Base-by-base conservation (phyloP, 352 stramenopile genomes). In the Elongisporangium senticosum region DNA sequence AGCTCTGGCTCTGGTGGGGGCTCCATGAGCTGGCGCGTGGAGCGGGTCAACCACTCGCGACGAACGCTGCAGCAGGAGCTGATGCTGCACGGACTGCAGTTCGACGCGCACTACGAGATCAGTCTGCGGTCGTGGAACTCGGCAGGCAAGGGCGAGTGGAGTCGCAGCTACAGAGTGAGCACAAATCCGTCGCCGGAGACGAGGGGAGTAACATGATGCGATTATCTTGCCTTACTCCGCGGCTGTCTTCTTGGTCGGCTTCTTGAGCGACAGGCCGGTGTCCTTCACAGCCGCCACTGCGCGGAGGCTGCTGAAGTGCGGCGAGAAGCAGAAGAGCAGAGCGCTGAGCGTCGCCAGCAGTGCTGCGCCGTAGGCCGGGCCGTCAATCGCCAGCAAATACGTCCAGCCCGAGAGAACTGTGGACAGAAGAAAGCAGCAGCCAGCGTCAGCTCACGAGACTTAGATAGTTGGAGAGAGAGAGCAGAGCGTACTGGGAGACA, bases 321-420 rank as follows among this genome's bases (percentile, higher is more conserved):
- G 77, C 11, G 77, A 86, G 55, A 89, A 89, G 60, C 72, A 84
- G 54, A 87, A 87, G 2, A 89, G 59, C 3, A 62, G 75, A 48
- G 80, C 74, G 51, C 80, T 89, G 43, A 78, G 50, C 28, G 61
- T 68, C 24, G 83, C 78, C n/a, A 93, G 71, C 37, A 83, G 60
- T 8, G 79, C 81, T 0, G 83, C 81, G 7, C 83, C 81, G 51
- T 84, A 81, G 7, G 83, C 79, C 43, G 83, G 83, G 4, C 83
- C 83, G 58, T 90, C 79, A 7, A 90, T 68, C 0, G 83, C 89
- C 23, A 79, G 37, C 48, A 87, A 56, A 60, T 93, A 93, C 33
- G 81, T 87, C 79, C 78, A 90, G 14, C 83, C 83, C 20, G 83
- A 93, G 33, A 93, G 61, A 63, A 93, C 83, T 93, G 60, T 20